A percentile compares a stretch with the other conserved stretches of the same genome.
Conservation (phyloP, 331 rosid genomes). For the Erythrophleum ivorense region DNA sequence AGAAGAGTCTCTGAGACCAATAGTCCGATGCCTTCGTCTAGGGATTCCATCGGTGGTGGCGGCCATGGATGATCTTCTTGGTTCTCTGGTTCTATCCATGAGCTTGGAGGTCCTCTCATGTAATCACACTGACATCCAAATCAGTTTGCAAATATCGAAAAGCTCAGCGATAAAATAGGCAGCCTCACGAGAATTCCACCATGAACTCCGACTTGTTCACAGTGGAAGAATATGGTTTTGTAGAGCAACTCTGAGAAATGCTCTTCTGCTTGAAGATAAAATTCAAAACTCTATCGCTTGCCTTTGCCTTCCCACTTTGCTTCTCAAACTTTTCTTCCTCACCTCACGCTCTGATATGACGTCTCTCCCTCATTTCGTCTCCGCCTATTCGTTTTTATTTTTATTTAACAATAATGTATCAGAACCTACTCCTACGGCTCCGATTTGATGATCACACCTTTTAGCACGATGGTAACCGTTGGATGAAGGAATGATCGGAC, state of each 20-base stretch:
- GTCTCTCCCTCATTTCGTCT: background rate
- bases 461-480: background rate
- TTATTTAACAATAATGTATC: no score
- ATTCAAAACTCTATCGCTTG: background rate
- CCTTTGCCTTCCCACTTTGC: constrained; percentile 9
- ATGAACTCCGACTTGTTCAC: background rate
- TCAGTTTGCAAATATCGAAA: background rate
- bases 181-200: constrained; percentile 32
- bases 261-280: background rate
- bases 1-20: constrained; percentile 50
- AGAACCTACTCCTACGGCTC: background rate
- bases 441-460: background rate
- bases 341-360: background rate
- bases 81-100: constrained; percentile 70
- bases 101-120: constrained; percentile 43
- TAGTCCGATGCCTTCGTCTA: constrained; percentile 45
- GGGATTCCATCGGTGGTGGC: constrained; percentile 47
- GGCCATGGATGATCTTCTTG: constrained; percentile 51
- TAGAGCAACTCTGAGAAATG: background rate
- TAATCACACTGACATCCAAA: constrained; percentile 3
- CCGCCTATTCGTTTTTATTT: background rate
- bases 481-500: background rate
- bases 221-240: background rate
- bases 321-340: background rate
- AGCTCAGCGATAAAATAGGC: background rate